Evolutionary conservation across 306 rosid genomes (phyloP), one percentile per base, ranked within the genome.

Genomic region (Delonix regia): DNA sequence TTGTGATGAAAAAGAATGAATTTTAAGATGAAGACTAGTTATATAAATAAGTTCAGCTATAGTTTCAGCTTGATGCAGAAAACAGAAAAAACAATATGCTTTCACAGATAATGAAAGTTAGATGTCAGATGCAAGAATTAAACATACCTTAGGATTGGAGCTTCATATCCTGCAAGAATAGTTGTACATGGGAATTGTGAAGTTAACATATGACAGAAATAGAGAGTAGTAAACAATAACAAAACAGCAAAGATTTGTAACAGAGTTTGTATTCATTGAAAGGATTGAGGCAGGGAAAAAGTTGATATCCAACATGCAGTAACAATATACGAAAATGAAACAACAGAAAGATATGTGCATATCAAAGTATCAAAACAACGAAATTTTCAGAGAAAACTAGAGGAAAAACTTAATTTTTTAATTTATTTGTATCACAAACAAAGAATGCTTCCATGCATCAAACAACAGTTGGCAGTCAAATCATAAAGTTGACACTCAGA

Each of bases 131-230:
- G 44, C 7, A 62, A 62, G 30, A 62, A 9, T 2, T 30, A 33
- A 25, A 19, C 30, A 36, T 36, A 19, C 70, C 70, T 63, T 18
- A 64, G 47, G 21, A 9, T 36, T 6, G 70, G 70, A 64, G 70
- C 70, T 36, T 19, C 49, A 10, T 64, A 64, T 64, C 70, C 70
- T 64, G 49, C 70, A 64, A 64, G 70, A 33, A 2, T 16, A 62
- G 42, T 62, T 8, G 24, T 33, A 62, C 24, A 30, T 10, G 19
- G 16, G 6, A 62, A 62, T 44, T 62, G 19, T 33, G 6, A 62
- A 62, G 68, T 62, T 41, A 62, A 7, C 9, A 62, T 30, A 33
- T 62, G 24, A 33, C 44, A 33, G 41, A 60, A 27, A 12, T 25
- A 25, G 21, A 6, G 19, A 59, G 4, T 2, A 6, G 9, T 28